Percentiles rank a stretch among this genome's conserved stretches.
phyloP scores from a whole-genome alignment of 305 asterid species.

The Vinca major region DNA sequence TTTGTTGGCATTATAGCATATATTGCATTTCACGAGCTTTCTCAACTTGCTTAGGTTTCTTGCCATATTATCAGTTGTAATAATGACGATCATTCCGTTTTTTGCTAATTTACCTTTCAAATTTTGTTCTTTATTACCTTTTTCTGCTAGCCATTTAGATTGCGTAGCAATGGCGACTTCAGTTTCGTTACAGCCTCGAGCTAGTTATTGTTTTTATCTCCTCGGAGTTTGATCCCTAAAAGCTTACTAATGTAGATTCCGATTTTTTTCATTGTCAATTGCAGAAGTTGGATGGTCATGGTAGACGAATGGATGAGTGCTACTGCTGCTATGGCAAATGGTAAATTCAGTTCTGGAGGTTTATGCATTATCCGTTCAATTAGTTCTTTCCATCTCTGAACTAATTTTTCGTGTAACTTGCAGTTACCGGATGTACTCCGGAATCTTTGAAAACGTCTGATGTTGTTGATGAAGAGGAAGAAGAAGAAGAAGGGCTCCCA shows the following conservation, averaged over 20 bases:
- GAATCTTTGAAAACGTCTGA: slow-evolving; percentile 63
- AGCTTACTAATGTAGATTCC: neutral
- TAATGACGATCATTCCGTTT: neutral
- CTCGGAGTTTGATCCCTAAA: neutral
- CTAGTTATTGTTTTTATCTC: no score
- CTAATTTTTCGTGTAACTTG: slow-evolving; percentile 6
- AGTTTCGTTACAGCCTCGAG: no score
- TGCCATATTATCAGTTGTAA: neutral
- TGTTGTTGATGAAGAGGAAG: slow-evolving; percentile 57
- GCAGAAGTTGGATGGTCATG: slow-evolving; percentile 74
- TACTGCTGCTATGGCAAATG: slow-evolving; percentile 51
- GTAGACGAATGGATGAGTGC: slow-evolving; percentile 65
- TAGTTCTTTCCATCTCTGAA: neutral
- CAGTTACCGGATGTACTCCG: slow-evolving; percentile 43
- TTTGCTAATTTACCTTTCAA: neutral
- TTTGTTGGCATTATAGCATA: neutral
- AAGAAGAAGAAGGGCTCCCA: slow-evolving; percentile 76
- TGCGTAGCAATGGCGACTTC: no score
- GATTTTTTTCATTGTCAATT: slow-evolving; percentile 21
- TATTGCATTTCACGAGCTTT: neutral
- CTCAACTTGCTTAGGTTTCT: no score
- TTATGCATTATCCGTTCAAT: neutral
- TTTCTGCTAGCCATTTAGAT: no score
- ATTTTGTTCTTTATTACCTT: neutral
- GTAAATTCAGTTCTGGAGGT: slow-evolving; percentile 4